These are phyloP conservation scores for Naganishia liquefaciens DNA, from an alignment of 1,284 basidiomycete genomes.

Conservation along the genomic window DNA sequence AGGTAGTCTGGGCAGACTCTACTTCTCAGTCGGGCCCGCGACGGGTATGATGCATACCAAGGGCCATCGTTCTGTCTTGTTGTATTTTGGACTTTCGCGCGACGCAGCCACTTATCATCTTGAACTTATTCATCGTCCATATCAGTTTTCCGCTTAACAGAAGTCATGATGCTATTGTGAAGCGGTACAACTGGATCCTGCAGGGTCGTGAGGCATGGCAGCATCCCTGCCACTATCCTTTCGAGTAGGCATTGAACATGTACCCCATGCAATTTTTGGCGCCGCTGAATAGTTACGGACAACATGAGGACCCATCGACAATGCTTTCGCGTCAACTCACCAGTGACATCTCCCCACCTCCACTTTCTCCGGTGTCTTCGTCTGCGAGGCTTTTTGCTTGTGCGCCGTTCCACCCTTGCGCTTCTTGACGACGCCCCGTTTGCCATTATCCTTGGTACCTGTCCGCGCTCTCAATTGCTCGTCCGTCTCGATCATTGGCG, in stretches of 20 bases:
- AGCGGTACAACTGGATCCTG: too few species aligned
- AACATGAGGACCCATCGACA: too few species aligned
- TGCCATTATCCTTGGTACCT: constrained; percentile 13
- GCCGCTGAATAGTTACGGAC: background rate
- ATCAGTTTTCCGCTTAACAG: too few species aligned
- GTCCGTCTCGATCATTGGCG: constrained; percentile 23
- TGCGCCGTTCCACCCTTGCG: constrained; percentile 28
- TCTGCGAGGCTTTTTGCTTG: constrained; percentile 21
- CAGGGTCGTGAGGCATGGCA: too few species aligned
- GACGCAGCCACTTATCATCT: background rate
- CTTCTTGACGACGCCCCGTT: constrained; percentile 22
- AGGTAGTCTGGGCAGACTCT: constrained; percentile 38
- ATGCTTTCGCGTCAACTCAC: too few species aligned
- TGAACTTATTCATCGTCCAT: background rate
- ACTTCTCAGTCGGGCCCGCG: background rate
- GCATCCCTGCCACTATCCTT: background rate
- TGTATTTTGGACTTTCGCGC: constrained; percentile 9
- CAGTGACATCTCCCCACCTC: constrained; percentile 18
- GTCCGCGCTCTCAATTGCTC: constrained; percentile 21
- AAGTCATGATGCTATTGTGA: too few species aligned
- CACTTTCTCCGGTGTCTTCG: constrained; percentile 14
- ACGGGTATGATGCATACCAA: constrained; percentile 2
- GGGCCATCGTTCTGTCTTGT: background rate
- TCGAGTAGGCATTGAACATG: constrained; percentile 27
- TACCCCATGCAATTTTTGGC: constrained; percentile 26